Conservation (phyloP, 2,329 filamentous ascomycete species). For the Samsoniella hepiali region DNA sequence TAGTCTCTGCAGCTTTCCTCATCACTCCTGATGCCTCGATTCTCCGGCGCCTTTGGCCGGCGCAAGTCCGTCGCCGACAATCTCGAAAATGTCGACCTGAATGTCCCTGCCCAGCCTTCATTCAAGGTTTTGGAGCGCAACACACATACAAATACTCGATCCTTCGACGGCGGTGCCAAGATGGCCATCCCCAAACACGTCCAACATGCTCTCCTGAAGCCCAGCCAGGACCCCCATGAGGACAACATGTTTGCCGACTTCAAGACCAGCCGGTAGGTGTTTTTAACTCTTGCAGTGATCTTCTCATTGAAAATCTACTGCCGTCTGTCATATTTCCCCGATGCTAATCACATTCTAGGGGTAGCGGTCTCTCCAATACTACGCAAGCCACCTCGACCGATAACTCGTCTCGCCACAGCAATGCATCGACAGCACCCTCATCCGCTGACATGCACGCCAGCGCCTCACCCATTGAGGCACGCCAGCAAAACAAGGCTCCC, state of each 20-base stretch:
- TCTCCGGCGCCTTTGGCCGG: conserved; percentile 56
- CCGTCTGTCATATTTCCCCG: conserved; percentile 18
- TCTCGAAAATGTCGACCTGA: conserved; percentile 48
- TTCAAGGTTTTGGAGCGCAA: conserved; percentile 58
- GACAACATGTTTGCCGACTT: conserved; percentile 59
- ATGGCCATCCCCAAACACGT: conserved; percentile 38
- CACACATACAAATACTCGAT: conserved; percentile 43
- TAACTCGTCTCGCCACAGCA: conserved; percentile 60
- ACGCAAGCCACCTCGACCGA: conserved; percentile 59
- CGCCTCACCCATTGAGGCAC: conserved; percentile 27
- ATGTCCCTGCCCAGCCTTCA: conserved; percentile 45
- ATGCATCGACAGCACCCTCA: conserved; percentile 59
- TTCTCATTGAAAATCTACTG: neutral
- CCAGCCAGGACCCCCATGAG: conserved; percentile 39
- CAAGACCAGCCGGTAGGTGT: conserved; percentile 53
- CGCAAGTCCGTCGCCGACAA: conserved; percentile 59
- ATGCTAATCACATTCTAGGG: conserved; percentile 37
- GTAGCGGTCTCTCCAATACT: conserved; percentile 59
- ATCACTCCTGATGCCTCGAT: conserved; percentile 57
- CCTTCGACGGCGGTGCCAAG: conserved; percentile 49
- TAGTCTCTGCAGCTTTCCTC: conserved; percentile 19
- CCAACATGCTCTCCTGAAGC: conserved; percentile 36
- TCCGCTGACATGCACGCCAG: conserved; percentile 43
- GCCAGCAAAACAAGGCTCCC: conserved; percentile 37
- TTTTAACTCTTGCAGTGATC: conserved; percentile 17